These are phyloP conservation scores for Didymella pinodella DNA, from an alignment of 2,329 filamentous ascomycete genomes.

Conservation along the genomic window DNA sequence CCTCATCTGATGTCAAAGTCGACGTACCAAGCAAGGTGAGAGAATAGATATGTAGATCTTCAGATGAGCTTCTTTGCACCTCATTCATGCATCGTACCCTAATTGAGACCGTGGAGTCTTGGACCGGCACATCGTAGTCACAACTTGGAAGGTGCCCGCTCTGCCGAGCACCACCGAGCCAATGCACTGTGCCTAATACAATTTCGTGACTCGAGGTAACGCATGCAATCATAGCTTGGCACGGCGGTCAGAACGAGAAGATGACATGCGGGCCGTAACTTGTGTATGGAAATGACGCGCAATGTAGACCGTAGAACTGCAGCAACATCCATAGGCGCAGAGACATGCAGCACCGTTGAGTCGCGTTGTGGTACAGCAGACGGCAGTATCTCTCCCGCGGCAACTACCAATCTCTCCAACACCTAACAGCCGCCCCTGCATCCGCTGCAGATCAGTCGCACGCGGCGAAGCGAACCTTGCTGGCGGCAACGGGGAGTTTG, in stretches of 20 bases:
- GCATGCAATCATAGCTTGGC: too few relatives aligned
- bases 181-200: neutral
- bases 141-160: neutral
- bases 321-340: neutral
- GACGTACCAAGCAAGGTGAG: neutral
- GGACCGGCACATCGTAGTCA: neutral
- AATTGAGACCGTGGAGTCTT: neutral
- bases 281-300: neutral
- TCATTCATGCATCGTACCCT: slow-evolving; percentile 12
- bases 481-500: too few relatives aligned
- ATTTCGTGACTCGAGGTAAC: neutral
- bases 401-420: neutral
- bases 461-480: neutral
- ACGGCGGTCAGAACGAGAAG: too few relatives aligned
- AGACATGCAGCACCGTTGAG: neutral
- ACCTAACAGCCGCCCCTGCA: neutral
- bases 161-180: slow-evolving; percentile 4
- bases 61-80: slow-evolving; percentile 15
- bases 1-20: neutral
- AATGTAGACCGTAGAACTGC: neutral
- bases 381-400: slow-evolving; percentile 1
- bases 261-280: neutral
- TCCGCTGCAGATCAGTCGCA: slow-evolving; percentile 5
- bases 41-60: slow-evolving; percentile 1
- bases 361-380: neutral